These are phyloP conservation scores for Orbilia quercus DNA, from an alignment of 2,329 filamentous ascomycete genomes.

Conservation along the genomic window DNA sequence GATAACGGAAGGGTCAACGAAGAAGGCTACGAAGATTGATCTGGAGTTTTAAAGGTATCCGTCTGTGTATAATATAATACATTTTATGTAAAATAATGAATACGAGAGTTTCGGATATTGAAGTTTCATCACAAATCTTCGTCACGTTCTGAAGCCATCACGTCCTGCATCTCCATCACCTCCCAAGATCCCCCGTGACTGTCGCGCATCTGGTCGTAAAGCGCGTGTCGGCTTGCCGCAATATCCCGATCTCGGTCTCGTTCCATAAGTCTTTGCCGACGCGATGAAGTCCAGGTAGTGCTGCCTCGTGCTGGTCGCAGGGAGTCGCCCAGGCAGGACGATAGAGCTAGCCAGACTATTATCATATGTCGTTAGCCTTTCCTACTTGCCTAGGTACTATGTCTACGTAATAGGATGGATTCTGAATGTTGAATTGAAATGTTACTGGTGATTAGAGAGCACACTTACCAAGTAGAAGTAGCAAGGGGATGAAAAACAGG, in stretches of 20 bases:
- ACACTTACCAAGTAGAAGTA: conserved; percentile 60
- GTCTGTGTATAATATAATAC: neutral
- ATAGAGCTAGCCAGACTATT: conserved; percentile 62
- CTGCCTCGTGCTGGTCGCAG: conserved; percentile 51
- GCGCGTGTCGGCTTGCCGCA: conserved; percentile 56
- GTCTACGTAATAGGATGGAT: too few relatives aligned
- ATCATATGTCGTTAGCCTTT: neutral
- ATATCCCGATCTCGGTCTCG: conserved; percentile 38
- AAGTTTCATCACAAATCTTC: conserved; percentile 58
- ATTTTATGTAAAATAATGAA: too few relatives aligned
- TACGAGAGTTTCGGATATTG: neutral
- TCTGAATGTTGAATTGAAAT: too few relatives aligned
- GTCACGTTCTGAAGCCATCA: conserved; percentile 35
- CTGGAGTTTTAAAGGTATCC: conserved; percentile 76
- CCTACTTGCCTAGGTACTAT: too few relatives aligned
- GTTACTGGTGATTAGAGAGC: too few relatives aligned
- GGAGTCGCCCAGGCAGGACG: conserved; percentile 62
- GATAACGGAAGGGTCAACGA: conserved; percentile 40
- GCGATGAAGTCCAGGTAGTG: conserved; percentile 47
- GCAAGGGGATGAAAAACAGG: conserved; percentile 58
- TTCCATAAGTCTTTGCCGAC: conserved; percentile 56
- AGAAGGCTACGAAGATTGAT: conserved; percentile 72
- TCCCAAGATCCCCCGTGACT: conserved; percentile 61
- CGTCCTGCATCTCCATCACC: conserved; percentile 61
- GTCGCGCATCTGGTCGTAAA: conserved; percentile 61